Conservation (phyloP, 2,329 filamentous ascomycete species). For the Epichloe gansuensis region DNA sequence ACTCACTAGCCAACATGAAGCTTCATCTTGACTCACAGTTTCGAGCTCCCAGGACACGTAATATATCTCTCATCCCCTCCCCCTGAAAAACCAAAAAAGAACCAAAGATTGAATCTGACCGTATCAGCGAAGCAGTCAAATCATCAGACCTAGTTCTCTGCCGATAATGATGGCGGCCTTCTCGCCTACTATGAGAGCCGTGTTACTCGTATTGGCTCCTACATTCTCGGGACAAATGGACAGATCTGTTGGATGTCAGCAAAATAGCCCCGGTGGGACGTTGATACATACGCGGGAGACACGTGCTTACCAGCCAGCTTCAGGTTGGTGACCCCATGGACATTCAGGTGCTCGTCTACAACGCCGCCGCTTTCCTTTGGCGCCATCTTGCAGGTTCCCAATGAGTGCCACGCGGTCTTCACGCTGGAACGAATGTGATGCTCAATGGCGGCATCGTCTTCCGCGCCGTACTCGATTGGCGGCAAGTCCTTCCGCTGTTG, state of each 20-base stretch:
- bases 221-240: slow-evolving; percentile 28
- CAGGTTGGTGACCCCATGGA: slow-evolving; percentile 31
- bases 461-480: slow-evolving; percentile 31
- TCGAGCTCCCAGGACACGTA: no score
- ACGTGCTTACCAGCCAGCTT: slow-evolving; percentile 31
- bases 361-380: slow-evolving; percentile 32
- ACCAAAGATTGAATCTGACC: no score
- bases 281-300: slow-evolving; percentile 1
- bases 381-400: slow-evolving; percentile 39
- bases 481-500: slow-evolving; percentile 15
- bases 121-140: background rate
- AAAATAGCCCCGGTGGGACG: background rate
- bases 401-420: slow-evolving; percentile 33
- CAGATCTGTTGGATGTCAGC: slow-evolving; percentile 14
- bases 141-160: slow-evolving; percentile 10
- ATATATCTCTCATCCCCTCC: no score
- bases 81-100: no score
- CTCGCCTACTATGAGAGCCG: slow-evolving; percentile 32
- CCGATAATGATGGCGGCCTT: slow-evolving; percentile 24
- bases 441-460: slow-evolving; percentile 36
- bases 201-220: slow-evolving; percentile 31
- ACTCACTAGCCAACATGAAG: no score
- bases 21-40: no score
- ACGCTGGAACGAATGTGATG: slow-evolving; percentile 26
- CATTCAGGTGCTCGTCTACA: slow-evolving; percentile 28